Evolutionary conservation across 805 yeast species (phyloP).

Genomic region (Wickerhamiella occidentalis): DNA sequence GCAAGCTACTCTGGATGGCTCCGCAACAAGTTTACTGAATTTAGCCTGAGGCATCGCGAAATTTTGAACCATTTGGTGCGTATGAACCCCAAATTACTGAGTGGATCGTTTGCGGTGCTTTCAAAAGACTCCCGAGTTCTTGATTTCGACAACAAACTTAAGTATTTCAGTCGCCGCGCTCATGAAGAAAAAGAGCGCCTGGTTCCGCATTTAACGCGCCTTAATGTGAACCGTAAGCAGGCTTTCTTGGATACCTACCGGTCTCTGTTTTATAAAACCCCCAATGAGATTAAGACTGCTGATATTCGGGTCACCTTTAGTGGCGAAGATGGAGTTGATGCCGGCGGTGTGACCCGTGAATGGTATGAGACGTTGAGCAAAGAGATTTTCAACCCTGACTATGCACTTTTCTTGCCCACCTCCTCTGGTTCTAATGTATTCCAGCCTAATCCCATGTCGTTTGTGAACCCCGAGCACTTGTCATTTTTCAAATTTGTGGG

Average conservation of each 20-base stretch:
- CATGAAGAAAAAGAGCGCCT: constrained; percentile 1
- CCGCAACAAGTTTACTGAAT: constrained; percentile 67
- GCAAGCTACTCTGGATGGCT: constrained; percentile 54
- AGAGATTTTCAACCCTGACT: constrained; percentile 93
- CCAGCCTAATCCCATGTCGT: constrained; percentile 88
- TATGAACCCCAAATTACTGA: constrained; percentile 81
- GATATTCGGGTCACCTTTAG: constrained; percentile 64
- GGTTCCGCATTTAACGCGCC: constrained; percentile 36
- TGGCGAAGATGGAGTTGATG: constrained; percentile 95
- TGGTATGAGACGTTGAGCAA: constrained; percentile 92
- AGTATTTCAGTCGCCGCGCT: constrained; percentile 65
- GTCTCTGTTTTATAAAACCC: constrained; percentile 63
- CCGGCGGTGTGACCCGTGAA: constrained; percentile 95
- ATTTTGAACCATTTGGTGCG: constrained; percentile 85
- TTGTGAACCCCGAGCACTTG: constrained; percentile 85
- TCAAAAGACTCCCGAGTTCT: constrained; percentile 78
- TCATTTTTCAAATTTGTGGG: constrained; percentile 93
- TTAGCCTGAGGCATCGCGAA: constrained; percentile 80
- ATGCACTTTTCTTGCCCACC: constrained; percentile 83
- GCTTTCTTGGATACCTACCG: constrained; percentile 87
- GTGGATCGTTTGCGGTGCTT: constrained; percentile 86
- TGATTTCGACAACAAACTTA: constrained; percentile 88
- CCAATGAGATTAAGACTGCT: constrained; percentile 42
- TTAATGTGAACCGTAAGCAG: constrained; percentile 73
- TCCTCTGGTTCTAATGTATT: constrained; percentile 86